Base-by-base conservation (phyloP, 208 protist species). In the Angomonas deanei region DNA sequence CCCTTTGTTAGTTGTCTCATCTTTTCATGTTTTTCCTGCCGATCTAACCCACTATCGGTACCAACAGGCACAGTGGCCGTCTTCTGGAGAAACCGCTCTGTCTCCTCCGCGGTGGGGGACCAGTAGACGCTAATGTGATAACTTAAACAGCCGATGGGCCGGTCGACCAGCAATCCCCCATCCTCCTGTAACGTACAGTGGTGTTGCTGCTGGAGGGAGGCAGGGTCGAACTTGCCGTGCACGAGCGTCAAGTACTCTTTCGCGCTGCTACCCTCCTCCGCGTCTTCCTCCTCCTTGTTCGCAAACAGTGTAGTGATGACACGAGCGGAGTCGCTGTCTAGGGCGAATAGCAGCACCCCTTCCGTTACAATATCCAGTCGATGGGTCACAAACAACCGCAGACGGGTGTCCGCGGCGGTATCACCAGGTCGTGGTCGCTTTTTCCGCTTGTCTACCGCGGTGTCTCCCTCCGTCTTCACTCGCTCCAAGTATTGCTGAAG, bases 321-420 rank as follows among this genome's bases (percentile, higher is more conserved):
- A 0, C 78, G 69, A 4, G 88, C 82, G 19, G 70, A 72, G 1
- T 52, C 48, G 26, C 66, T 70, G 59, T 88, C 72, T 1, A 94
- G 64, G 1, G 70, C 86, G 32, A 93, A 96, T 6, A 93, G 38
- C 1, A 96, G 72, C 11, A 97, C 83, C 30, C 92, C 92, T 62
- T 87, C 94, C 24, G 92, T 97, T 3, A 78, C 78, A 0, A 74
- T 82, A 55, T 97, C 92, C 1, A 97, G 73, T 0, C 92, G 80
- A 57, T 97, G 92, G 39, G 94, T 87, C 0, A 92, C 88, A 55
- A 78, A 82, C 1, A 71, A 52, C 47, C 79, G 77, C 30, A 86
- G 48, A 0, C 46, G 13, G 24, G 50, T 57, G 17, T 39, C 24
- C 13, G 19, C n/a, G n/a, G 47, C 28, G 24, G 34, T 23, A 26